phyloP scores from a whole-genome alignment of 2,329 filamentous ascomycete species.

The Fusarium cyanostomum region DNA sequence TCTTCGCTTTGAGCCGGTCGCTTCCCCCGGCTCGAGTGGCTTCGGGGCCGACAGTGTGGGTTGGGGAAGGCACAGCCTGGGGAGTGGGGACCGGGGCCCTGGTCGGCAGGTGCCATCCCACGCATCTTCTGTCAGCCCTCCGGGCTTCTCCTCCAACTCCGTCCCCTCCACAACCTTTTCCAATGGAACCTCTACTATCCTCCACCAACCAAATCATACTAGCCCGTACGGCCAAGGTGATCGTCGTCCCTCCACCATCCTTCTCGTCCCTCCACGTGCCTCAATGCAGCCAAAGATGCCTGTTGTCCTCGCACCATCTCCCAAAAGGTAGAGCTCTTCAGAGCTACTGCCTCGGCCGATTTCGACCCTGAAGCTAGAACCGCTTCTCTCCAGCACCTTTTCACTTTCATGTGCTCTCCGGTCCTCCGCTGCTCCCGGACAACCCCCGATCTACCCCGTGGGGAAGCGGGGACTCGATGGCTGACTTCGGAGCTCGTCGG shows the following conservation, averaged over 20 bases:
- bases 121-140: not conserved
- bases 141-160: conserved; percentile 4
- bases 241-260: conserved; percentile 13
- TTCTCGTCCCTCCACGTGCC: conserved; percentile 18
- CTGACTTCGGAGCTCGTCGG: conserved; percentile 14
- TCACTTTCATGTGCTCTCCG: conserved; percentile 28
- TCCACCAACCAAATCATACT: conserved; percentile 31
- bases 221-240: conserved; percentile 28
- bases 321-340: not conserved
- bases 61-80: not conserved
- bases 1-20: too few relatives aligned
- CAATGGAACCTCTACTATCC: not conserved
- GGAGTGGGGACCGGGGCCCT: conserved; percentile 14
- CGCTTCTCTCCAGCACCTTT: not conserved
- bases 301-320: not conserved
- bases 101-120: conserved; percentile 10
- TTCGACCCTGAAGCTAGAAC: not conserved
- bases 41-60: conserved; percentile 2
- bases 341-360: conserved; percentile 21
- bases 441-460: conserved; percentile 22
- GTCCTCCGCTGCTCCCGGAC: conserved; percentile 1
- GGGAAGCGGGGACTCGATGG: conserved; percentile 30
- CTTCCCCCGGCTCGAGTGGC: conserved; percentile 2
- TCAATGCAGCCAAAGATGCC: not conserved
- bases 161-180: conserved; percentile 20